Percentiles rank a stretch among this genome's conserved stretches.
phyloP scores from a whole-genome alignment of 371 early-diverging fungal genomes.

The Syncephalastrum monosporum region DNA sequence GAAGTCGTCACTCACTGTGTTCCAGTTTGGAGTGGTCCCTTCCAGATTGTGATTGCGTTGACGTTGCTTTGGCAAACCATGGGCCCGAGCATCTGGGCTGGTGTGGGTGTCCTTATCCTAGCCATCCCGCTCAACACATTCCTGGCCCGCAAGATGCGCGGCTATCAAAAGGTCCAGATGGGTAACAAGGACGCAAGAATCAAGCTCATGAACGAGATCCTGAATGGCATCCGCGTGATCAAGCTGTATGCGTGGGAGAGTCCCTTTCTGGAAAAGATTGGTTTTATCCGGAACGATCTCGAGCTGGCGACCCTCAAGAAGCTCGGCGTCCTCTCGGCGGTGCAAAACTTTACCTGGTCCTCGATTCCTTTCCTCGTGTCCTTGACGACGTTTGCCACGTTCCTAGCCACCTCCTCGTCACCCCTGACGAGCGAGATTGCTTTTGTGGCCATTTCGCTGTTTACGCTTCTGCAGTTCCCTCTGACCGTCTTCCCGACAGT shows the following conservation, averaged over 20 bases:
- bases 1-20: not conserved
- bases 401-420: slow-evolving; percentile 53
- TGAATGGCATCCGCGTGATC: slow-evolving; percentile 92
- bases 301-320: slow-evolving; percentile 77
- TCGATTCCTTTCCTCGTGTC: slow-evolving; percentile 89
- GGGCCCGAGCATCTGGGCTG: slow-evolving; percentile 86
- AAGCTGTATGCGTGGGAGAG: slow-evolving; percentile 85
- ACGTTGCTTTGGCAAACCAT: slow-evolving; percentile 80
- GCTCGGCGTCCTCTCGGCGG: slow-evolving; percentile 65
- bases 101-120: slow-evolving; percentile 81
- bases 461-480: slow-evolving; percentile 95
- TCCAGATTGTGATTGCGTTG: slow-evolving; percentile 84
- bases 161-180: slow-evolving; percentile 85
- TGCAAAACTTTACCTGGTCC: slow-evolving; percentile 67
- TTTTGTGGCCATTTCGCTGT: slow-evolving; percentile 88
- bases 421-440: slow-evolving; percentile 77
- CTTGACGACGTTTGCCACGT: slow-evolving; percentile 81
- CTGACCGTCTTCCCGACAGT: slow-evolving; percentile 63
- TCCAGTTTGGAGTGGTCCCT: slow-evolving; percentile 85
- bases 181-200: slow-evolving; percentile 87
- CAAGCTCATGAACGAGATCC: slow-evolving; percentile 89
- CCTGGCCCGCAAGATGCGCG: slow-evolving; percentile 64
- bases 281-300: slow-evolving; percentile 71
- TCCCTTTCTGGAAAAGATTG: slow-evolving; percentile 63
- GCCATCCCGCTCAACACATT: slow-evolving; percentile 72